phyloP scores from a whole-genome alignment of 495 filamentous ascomycete species.

The Penicillium silybi region DNA sequence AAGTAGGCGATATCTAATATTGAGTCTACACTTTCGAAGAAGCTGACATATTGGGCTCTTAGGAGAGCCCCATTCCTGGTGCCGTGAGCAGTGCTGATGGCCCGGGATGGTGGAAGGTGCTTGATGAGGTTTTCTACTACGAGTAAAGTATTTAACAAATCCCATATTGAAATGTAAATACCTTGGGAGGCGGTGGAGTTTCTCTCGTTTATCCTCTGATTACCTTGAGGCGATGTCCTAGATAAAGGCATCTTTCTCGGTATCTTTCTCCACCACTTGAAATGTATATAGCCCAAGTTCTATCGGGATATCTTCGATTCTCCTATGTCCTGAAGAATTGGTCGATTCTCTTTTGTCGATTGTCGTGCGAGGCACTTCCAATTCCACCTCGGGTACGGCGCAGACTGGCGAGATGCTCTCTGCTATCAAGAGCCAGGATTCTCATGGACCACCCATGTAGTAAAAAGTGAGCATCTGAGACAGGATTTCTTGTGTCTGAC shows the following conservation, averaged over 20 bases:
- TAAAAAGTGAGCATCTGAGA: neutral
- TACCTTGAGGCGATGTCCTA: too few species aligned
- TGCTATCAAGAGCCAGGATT: slow-evolving; percentile 41
- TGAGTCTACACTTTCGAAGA: neutral
- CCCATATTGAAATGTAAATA: neutral
- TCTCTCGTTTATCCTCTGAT: too few species aligned
- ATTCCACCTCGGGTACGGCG: slow-evolving; percentile 70
- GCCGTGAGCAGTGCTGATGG: slow-evolving; percentile 60
- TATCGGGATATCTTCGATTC: neutral
- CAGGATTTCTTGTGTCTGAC: neutral
- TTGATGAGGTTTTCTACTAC: slow-evolving; percentile 70
- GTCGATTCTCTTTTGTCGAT: slow-evolving; percentile 66
- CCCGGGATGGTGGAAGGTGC: slow-evolving; percentile 65
- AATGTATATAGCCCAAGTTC: too few species aligned
- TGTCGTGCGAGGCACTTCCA: slow-evolving; percentile 69
- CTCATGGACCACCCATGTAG: slow-evolving; percentile 21
- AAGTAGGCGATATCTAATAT: slow-evolving; percentile 39
- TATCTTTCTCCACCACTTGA: too few species aligned
- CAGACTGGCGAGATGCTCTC: slow-evolving; percentile 64
- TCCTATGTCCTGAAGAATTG: slow-evolving; percentile 61
- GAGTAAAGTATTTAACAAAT: slow-evolving; percentile 29
- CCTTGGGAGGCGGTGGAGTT: too few species aligned
- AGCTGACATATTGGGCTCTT: neutral
- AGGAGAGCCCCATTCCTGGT: slow-evolving; percentile 55
- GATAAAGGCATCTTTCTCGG: too few species aligned